phyloP scores from a whole-genome alignment of 2,329 filamentous ascomycete species.

The Sporothrix variecibatus region DNA sequence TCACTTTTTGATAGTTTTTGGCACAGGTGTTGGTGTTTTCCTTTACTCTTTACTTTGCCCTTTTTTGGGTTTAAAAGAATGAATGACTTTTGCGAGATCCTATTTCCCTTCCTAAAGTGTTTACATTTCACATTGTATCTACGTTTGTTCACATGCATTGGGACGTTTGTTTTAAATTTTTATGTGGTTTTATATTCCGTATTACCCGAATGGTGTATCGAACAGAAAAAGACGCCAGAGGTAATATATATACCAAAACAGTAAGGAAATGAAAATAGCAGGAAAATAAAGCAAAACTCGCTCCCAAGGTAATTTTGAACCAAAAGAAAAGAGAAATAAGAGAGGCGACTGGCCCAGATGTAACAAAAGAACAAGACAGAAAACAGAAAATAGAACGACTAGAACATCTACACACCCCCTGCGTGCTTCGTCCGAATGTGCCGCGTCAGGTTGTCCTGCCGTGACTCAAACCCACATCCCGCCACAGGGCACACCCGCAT shows the following conservation, averaged over 20 bases:
- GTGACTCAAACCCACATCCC: conserved; percentile 29
- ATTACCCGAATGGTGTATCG: conserved; percentile 7
- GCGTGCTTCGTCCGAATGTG: conserved; percentile 25
- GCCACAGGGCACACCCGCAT: conserved; percentile 24
- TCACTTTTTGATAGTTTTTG: conserved; percentile 1
- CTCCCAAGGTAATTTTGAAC: background rate
- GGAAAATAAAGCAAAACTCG: background rate
- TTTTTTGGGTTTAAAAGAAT: background rate
- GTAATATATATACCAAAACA: conserved; percentile 5
- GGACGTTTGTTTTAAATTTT: background rate
- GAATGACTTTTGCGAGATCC: background rate
- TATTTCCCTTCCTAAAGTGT: background rate
- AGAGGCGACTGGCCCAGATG: background rate
- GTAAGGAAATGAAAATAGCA: background rate
- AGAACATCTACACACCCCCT: background rate
- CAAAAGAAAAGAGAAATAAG: background rate
- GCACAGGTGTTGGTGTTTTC: background rate
- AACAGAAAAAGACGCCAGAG: background rate
- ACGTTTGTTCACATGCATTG: background rate
- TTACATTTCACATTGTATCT: background rate
- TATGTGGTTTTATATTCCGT: conserved; percentile 19
- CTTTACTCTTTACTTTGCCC: too few species aligned
- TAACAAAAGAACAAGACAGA: background rate
- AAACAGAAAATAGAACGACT: background rate
- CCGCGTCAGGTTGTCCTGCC: conserved; percentile 32